Percentiles rank a stretch among this genome's conserved stretches.
These are phyloP conservation scores for Trichosporon inkin DNA, from an alignment of 1,284 basidiomycete species.

Conservation along the genomic window DNA sequence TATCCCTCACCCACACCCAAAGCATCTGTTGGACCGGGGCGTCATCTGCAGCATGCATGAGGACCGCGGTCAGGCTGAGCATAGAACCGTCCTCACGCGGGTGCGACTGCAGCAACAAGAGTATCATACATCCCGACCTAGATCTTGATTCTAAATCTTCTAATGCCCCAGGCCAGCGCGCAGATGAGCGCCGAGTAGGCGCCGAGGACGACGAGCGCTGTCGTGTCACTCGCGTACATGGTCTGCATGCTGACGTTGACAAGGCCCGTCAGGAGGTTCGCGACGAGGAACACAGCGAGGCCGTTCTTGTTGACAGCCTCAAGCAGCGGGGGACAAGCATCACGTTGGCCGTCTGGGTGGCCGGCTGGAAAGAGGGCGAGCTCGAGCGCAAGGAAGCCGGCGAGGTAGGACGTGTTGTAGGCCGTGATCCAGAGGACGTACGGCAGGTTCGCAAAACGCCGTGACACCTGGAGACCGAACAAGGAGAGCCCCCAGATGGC, in stretches of 20 bases:
- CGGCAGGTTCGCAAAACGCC: slow-evolving; percentile 75
- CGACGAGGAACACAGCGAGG: slow-evolving; percentile 73
- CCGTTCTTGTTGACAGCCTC: slow-evolving; percentile 79
- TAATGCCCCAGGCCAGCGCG: slow-evolving; percentile 58
- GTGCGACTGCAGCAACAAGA: too few relatives aligned
- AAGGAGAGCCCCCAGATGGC: slow-evolving; percentile 54
- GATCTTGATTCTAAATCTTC: slow-evolving; percentile 17
- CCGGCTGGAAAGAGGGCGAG: slow-evolving; percentile 54
- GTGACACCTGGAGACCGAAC: slow-evolving; percentile 57
- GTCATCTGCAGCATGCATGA: too few relatives aligned
- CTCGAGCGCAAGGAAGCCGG: slow-evolving; percentile 75
- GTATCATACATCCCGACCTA: slow-evolving; percentile 9
- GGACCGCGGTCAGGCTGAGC: too few relatives aligned
- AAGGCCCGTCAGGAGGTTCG: slow-evolving; percentile 80
- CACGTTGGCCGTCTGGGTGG: slow-evolving; percentile 2
- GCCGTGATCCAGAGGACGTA: slow-evolving; percentile 88
- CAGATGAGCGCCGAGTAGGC: slow-evolving; percentile 63
- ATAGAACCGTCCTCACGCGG: too few relatives aligned
- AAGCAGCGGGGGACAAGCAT: slow-evolving; percentile 59
- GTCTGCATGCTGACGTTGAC: slow-evolving; percentile 77
- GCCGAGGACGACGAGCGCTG: slow-evolving; percentile 63
- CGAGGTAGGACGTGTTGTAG: slow-evolving; percentile 81
- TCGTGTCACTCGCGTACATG: slow-evolving; percentile 59
- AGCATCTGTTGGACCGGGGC: too few relatives aligned
- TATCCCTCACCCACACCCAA: too few relatives aligned